Evolutionary conservation across 176 grass and related monocot genomes (phyloP).

Genomic region (Cenchrus americanus): DNA sequence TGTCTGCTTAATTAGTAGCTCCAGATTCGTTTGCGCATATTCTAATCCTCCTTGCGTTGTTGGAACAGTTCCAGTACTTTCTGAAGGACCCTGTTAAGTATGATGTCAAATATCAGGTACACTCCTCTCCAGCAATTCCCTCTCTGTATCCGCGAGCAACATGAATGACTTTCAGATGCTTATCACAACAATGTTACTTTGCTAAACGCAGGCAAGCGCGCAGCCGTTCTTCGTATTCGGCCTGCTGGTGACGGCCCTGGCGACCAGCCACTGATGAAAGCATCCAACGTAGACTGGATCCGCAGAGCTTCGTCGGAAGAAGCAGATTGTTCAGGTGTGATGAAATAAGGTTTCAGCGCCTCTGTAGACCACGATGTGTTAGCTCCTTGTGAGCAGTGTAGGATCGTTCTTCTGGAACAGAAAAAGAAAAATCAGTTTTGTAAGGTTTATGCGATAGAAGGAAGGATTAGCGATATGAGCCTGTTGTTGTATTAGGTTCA

Average conservation of each 20-base stretch:
- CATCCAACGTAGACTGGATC: background rate
- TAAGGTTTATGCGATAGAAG: background rate
- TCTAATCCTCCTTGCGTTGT: constrained; percentile 32
- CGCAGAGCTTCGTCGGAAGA: background rate
- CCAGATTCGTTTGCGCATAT: background rate
- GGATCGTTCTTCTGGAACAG: background rate
- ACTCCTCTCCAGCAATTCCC: too few species aligned
- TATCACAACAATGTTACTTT: background rate
- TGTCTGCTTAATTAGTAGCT: background rate
- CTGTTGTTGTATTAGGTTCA: constrained; percentile 10
- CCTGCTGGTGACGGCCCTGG: constrained; percentile 74
- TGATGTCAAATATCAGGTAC: constrained; percentile 88
- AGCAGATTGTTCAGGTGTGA: background rate
- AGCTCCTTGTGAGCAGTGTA: background rate
- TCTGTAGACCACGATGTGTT: background rate
- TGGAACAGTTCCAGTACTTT: constrained; percentile 73
- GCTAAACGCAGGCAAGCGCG: constrained; percentile 56
- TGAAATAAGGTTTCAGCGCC: background rate
- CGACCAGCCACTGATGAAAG: constrained; percentile 42
- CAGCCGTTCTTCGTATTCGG: constrained; percentile 77
- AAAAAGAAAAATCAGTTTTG: background rate
- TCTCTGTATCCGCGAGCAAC: background rate
- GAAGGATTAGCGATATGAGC: background rate
- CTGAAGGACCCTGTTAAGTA: constrained; percentile 79
- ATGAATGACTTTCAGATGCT: background rate